These are phyloP conservation scores for Arthromyces matolae DNA, from an alignment of 768 basidiomycete genomes.

Conservation along the genomic window DNA sequence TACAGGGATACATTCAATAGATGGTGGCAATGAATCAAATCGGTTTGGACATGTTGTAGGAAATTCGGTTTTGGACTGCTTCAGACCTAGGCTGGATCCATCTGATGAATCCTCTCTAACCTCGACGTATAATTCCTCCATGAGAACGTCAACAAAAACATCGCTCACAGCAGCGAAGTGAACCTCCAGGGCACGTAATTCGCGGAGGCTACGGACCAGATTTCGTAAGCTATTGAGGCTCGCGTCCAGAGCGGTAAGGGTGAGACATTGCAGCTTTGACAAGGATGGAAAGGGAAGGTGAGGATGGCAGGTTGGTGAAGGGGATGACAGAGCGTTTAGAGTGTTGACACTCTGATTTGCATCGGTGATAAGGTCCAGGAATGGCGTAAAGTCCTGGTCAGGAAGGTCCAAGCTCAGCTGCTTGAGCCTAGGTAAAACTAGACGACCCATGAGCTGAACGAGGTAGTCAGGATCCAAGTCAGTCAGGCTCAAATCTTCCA, in stretches of 20 bases:
- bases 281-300: constrained; percentile 30
- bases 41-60: constrained; percentile 7
- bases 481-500: constrained; percentile 46
- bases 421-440: constrained; percentile 42
- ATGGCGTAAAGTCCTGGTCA: constrained; percentile 51
- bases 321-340: background rate
- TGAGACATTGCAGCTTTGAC: constrained; percentile 31
- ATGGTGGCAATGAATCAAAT: background rate
- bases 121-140: constrained; percentile 20
- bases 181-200: constrained; percentile 38
- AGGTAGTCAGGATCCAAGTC: constrained; percentile 57
- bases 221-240: constrained; percentile 28
- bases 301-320: background rate
- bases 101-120: constrained; percentile 4
- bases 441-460: constrained; percentile 39
- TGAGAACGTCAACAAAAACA: constrained; percentile 31
- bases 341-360: constrained; percentile 3
- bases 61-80: background rate
- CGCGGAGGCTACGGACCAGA: constrained; percentile 31
- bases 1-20: constrained; percentile 10
- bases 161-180: constrained; percentile 36
- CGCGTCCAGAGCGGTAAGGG: constrained; percentile 42
- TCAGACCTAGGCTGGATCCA: too few species aligned
- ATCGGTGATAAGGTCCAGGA: constrained; percentile 36
- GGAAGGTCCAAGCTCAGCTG: constrained; percentile 48